These are phyloP conservation scores for Telopea speciosissima DNA, from an alignment of 177 flowering plant genomes.

Conservation along the genomic window DNA sequence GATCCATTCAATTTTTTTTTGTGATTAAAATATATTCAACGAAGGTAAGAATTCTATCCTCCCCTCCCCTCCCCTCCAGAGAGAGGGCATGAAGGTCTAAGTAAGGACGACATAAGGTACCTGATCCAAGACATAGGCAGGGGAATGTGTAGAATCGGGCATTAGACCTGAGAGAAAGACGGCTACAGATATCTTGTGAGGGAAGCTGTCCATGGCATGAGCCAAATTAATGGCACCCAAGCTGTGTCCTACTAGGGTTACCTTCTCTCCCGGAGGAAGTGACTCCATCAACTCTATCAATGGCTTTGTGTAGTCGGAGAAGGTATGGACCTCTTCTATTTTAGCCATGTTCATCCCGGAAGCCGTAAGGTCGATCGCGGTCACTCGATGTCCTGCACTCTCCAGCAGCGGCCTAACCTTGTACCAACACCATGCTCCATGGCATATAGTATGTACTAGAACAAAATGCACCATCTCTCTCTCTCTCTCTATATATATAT, in stretches of 20 bases:
- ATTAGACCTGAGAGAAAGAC: slow-evolving; percentile 16
- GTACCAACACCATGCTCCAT: slow-evolving; percentile 38
- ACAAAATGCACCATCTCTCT: slow-evolving; percentile 23
- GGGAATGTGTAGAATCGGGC: slow-evolving; percentile 12
- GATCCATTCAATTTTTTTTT: too few relatives aligned
- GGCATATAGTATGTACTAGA: slow-evolving; percentile 27
- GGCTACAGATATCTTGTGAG: slow-evolving; percentile 10
- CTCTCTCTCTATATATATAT: background rate
- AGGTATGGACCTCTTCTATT: slow-evolving; percentile 7
- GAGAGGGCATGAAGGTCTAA: too few relatives aligned
- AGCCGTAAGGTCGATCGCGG: slow-evolving; percentile 20
- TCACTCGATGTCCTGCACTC: slow-evolving; percentile 23
- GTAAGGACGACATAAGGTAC: too few relatives aligned
- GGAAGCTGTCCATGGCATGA: slow-evolving; percentile 19
- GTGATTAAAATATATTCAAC: too few relatives aligned
- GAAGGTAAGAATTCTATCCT: too few relatives aligned
- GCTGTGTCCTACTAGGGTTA: slow-evolving; percentile 27
- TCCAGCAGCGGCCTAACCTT: slow-evolving; percentile 19
- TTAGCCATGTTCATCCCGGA: slow-evolving; percentile 15
- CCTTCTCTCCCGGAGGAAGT: slow-evolving; percentile 13
- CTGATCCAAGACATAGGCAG: slow-evolving; percentile 23
- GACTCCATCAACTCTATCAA: slow-evolving; percentile 16
- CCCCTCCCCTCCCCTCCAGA: too few relatives aligned
- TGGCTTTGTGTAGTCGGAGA: slow-evolving; percentile 8
- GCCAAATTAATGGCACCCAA: slow-evolving; percentile 19